phyloP scores from a whole-genome alignment of 164 flowering plant species.

The Annona squamosa region DNA sequence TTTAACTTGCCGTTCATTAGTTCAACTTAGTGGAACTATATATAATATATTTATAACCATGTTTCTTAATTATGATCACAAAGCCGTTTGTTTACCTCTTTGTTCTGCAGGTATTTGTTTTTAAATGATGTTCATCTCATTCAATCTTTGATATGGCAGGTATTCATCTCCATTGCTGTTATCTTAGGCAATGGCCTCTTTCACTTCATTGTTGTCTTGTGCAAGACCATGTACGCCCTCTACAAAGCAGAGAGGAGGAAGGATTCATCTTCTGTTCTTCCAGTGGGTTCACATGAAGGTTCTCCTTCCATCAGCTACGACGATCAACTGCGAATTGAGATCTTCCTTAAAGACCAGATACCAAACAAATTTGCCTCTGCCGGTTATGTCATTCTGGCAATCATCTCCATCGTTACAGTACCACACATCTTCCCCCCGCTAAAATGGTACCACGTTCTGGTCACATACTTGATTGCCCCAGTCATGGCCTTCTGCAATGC shows the following conservation, averaged over 20 bases:
- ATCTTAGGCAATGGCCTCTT: conserved; percentile 35
- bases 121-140: neutral
- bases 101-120: too few relatives aligned
- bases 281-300: neutral
- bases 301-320: conserved; percentile 13
- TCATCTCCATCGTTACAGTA: conserved; percentile 13
- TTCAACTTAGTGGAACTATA: too few relatives aligned
- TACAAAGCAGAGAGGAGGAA: neutral
- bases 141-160: conserved; percentile 11
- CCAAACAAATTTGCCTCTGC: conserved; percentile 15
- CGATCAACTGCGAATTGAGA: conserved; percentile 19
- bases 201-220: conserved; percentile 15
- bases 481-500: conserved; percentile 36
- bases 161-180: conserved; percentile 27
- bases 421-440: conserved; percentile 29
- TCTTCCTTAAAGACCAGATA: conserved; percentile 29
- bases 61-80: too few relatives aligned
- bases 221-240: conserved; percentile 4
- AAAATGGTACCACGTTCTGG: conserved; percentile 28
- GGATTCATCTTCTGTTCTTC: conserved; percentile 3
- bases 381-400: conserved; percentile 22
- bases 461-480: conserved; percentile 30
- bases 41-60: too few relatives aligned
- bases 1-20: too few relatives aligned
- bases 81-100: too few relatives aligned